Evolutionary conservation across 148 eudicot species (phyloP), one percentile per base, ranked within the genome.

Genomic region (Spergularia bocconei): DNA sequence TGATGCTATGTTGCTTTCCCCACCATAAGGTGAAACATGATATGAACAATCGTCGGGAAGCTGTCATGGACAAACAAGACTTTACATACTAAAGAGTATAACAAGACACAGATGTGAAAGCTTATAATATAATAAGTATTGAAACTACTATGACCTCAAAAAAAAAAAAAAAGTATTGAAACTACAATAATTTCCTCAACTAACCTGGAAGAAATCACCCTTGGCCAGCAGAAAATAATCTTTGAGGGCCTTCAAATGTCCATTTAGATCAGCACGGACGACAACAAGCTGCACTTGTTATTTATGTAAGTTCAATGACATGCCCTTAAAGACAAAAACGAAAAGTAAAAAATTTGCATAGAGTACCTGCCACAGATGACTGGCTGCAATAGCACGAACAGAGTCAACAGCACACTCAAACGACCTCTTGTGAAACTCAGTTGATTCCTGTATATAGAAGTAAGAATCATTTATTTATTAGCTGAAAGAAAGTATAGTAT

Each of bases 151-250:
- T n/a, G n/a, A n/a, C n/a, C n/a, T n/a, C n/a, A n/a, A n/a, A n/a
- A n/a, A n/a, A n/a, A n/a, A n/a, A n/a, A n/a, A n/a, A n/a, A n/a
- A 6, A 44, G 9, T 44, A 44, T 6, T 44, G 48, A 0, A 44
- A 44, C 1, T 0, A 29, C 36, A 4, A 44, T 44, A 6, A 44
- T 44, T 25, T 54, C 23, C 80, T 29, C 63, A 55, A 36, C 77
- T 81, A 84, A 92, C 99, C 99, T 95, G 99, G 77, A 95, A 95
- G 78, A 95, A 91, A 82, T 95, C 99, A 36, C 97, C 99, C 82
- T 95, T 95, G 29, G 97, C 99, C 82, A 95, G 72, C 75, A 95
- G 90, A 84, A 92, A 95, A 80, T 95, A 95, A 82, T 95, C 97
- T 79, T 92, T 95, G 39, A 92, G 93, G 72, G 99, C 97, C 85